Evolutionary conservation across 352 stramenopile species (phyloP), one percentile per base, ranked within the genome.

Genomic region (Plasmopara muralis): DNA sequence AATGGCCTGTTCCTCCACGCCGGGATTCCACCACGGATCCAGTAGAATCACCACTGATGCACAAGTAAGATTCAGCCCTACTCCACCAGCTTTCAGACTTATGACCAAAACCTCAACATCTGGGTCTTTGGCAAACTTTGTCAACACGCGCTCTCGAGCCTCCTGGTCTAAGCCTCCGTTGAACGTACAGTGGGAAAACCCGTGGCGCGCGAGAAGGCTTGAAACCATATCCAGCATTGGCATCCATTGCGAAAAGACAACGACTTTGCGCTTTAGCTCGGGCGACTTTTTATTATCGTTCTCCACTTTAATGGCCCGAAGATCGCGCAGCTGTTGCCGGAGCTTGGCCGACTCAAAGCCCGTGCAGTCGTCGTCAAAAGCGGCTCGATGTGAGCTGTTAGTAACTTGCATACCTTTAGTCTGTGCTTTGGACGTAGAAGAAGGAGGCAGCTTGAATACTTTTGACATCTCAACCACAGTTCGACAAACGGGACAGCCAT

Each of bases 21-120:
- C 83, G 13, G 84, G 75, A 64, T 98, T 98, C 93, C 90, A 98
- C 89, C 90, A 98, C 50, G 89, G 86, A 50, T 96, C 89, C 18
- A 95, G 65, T 33, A 97, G 65, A 37, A 97, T 89, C 33, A 96
- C 86, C 5, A 94, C 74, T 1, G 81, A 95, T 20, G 87, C 89
- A 29, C 82, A 80, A 43, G 83, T 96, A 42, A 97, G 70, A 49
- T 96, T 97, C n/a, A 97, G 73, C 1, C 88, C 88, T 18, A 96
- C 75, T 33, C 85, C 88, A n/a, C 85, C 88, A 15, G 88, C 87
- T 55, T 89, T 91, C 4, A 96, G 69, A 41, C 82, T 94, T 56
- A 96, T 91, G 34, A 95, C 76, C 16, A 97, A 66, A 38, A 95
- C 79, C 34, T 88, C 71, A 0, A 87, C 49, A 9, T 62, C 39